A percentile compares a stretch with the other conserved stretches of the same genome.
Conservation (phyloP, 2,329 filamentous ascomycete genomes). For the Colletotrichum lupini region DNA sequence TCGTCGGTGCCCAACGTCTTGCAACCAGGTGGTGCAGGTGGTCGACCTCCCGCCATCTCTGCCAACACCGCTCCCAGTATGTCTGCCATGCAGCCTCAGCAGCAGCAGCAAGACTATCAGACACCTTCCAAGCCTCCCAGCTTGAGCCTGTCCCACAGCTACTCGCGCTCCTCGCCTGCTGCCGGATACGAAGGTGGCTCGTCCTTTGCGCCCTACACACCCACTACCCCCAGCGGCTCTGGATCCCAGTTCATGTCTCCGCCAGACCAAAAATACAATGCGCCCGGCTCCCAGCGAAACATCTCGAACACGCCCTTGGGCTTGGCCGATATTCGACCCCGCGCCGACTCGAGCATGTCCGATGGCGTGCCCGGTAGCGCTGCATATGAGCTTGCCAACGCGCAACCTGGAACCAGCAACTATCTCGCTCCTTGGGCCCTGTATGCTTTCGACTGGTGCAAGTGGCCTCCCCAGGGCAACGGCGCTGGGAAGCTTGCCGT, state of each 20-base stretch:
- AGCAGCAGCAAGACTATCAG: slow-evolving; percentile 62
- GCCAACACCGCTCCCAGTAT: slow-evolving; percentile 58
- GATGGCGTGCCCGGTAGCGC: slow-evolving; percentile 74
- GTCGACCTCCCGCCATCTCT: slow-evolving; percentile 50
- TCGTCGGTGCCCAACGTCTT: slow-evolving; percentile 67
- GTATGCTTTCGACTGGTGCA: slow-evolving; percentile 99
- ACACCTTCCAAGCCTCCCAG: slow-evolving; percentile 75
- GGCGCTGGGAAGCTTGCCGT: slow-evolving; percentile 93
- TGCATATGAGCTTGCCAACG: slow-evolving; percentile 73
- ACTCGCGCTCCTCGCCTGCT: slow-evolving; percentile 87
- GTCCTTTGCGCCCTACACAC: slow-evolving; percentile 65
- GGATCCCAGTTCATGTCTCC: slow-evolving; percentile 37
- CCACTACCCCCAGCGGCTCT: slow-evolving; percentile 71
- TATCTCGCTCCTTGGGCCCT: slow-evolving; percentile 95
- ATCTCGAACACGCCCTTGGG: slow-evolving; percentile 89
- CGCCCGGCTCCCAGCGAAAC: slow-evolving; percentile 68
- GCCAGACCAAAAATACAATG: slow-evolving; percentile 61
- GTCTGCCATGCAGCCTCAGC: slow-evolving; percentile 58
- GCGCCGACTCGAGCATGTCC: slow-evolving; percentile 83
- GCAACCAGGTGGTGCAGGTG: slow-evolving; percentile 58
- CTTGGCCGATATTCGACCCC: slow-evolving; percentile 89
- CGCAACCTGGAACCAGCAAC: slow-evolving; percentile 82
- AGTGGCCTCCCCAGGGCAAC: slow-evolving; percentile 86
- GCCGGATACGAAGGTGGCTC: slow-evolving; percentile 64
- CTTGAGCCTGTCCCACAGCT: slow-evolving; percentile 75